Percentiles rank a stretch among this genome's conserved stretches.
phyloP scores from a whole-genome alignment of 2,329 filamentous ascomycete species.

The Geoglossum cookeanum region DNA sequence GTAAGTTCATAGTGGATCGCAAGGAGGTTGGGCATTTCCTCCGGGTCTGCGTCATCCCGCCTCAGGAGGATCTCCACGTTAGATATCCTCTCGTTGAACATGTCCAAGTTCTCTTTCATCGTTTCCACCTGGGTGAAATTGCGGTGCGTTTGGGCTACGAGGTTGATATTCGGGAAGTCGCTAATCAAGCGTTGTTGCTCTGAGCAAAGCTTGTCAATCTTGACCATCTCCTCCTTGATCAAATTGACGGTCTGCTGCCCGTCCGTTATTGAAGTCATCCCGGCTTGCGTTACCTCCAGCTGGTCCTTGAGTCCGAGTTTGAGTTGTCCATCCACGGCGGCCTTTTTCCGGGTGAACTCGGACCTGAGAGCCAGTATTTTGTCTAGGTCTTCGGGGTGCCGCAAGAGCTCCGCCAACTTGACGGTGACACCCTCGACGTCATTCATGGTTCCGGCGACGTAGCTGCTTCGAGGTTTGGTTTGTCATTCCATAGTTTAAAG shows the following conservation, averaged over 20 bases:
- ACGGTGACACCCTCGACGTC: slow-evolving; percentile 40
- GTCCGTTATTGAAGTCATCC: slow-evolving; percentile 74
- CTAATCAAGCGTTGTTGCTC: slow-evolving; percentile 95
- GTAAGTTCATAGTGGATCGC: slow-evolving; percentile 84
- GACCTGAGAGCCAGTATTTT: slow-evolving; percentile 79
- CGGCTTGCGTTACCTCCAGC: slow-evolving; percentile 81
- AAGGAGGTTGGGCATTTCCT: slow-evolving; percentile 83
- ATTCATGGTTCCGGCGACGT: slow-evolving; percentile 30
- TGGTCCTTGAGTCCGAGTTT: slow-evolving; percentile 78
- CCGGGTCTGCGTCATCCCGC: slow-evolving; percentile 67
- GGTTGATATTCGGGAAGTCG: slow-evolving; percentile 85
- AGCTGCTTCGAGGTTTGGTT: background rate
- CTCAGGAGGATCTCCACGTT: slow-evolving; percentile 60
- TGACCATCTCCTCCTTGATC: slow-evolving; percentile 97
- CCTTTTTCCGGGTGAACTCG: slow-evolving; percentile 89
- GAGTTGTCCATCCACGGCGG: slow-evolving; percentile 74
- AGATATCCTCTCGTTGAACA: slow-evolving; percentile 59
- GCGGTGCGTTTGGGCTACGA: slow-evolving; percentile 81
- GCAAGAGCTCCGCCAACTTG: slow-evolving; percentile 81
- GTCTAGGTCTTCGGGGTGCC: slow-evolving; percentile 91
- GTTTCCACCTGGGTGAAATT: slow-evolving; percentile 89
- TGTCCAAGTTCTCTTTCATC: slow-evolving; percentile 82
- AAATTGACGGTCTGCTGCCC: slow-evolving; percentile 79
- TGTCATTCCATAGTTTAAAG: background rate
- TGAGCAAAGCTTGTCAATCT: slow-evolving; percentile 91